Conservation (phyloP, 1,284 basidiomycete genomes). For the Mycosarcoma mackinlayi region DNA sequence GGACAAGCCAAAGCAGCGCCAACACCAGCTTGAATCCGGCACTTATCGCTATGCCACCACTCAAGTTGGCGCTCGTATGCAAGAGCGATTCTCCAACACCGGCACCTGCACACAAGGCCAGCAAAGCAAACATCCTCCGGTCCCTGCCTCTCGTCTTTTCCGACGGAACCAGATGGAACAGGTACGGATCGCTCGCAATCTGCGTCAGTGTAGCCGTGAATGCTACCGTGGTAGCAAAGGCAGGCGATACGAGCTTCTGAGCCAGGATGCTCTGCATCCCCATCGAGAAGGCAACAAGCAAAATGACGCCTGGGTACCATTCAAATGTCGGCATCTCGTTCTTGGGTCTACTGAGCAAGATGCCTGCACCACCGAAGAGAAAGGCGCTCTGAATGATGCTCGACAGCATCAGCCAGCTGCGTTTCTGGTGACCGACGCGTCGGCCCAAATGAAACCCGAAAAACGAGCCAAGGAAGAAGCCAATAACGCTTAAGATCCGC, state of each 20-base stretch:
- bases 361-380: conserved; percentile 52
- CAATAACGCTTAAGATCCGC: conserved; percentile 43
- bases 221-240: conserved; percentile 60
- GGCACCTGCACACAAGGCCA: conserved; percentile 50
- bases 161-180: conserved; percentile 49
- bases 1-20: conserved; percentile 47
- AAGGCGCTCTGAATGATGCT: conserved; percentile 54
- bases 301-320: conserved; percentile 53
- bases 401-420: conserved; percentile 44
- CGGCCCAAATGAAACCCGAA: conserved; percentile 37
- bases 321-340: conserved; percentile 48
- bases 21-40: conserved; percentile 55
- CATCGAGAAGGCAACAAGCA: conserved; percentile 51
- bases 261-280: conserved; percentile 59
- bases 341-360: conserved; percentile 52
- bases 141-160: conserved; percentile 50
- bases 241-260: conserved; percentile 58
- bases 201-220: conserved; percentile 63
- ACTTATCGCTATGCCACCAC: conserved; percentile 50
- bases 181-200: conserved; percentile 60
- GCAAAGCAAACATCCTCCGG: conserved; percentile 48
- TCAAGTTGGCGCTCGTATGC: conserved; percentile 43
- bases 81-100: conserved; percentile 57
- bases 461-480: conserved; percentile 58
- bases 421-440: conserved; percentile 47